Base-by-base conservation (phyloP, 495 filamentous ascomycete species). In the Penicillium argentinense region DNA sequence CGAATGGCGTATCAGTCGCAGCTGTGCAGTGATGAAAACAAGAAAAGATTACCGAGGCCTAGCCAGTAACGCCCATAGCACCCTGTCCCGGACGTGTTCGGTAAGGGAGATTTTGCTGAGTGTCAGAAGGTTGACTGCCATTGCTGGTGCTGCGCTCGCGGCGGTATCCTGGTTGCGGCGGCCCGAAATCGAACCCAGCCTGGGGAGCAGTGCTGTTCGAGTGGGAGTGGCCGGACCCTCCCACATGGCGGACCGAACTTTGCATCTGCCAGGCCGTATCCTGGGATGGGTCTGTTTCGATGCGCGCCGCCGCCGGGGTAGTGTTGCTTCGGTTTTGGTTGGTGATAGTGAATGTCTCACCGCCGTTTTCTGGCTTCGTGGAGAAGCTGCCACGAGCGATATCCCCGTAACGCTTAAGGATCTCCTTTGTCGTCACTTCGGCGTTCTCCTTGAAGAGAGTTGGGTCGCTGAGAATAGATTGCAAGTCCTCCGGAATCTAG, bases 351-450 rank as follows among this genome's bases (percentile, higher is more conserved):
- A 71, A 63, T 9, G 81, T 72, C 53, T 88, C 78, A 56, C 75
- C 72, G 42, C 81, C 67, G 43, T 82, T 73, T 50, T 75, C 72
- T n/a, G 75, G 75, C 54, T 78, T 77, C 47, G 74, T 76, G 9
- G 82, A 74, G 16, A 81, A 68, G 30, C 75, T 74, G 49, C 74
- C 80, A 9, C 75, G 74, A 27, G 78, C 78, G 51, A 91, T 87
- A 52, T 90, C 86, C 5, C 86, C 88, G 62, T 91, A 91, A 29
- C 87, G 80, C 63, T 91, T 90, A 17, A 99, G 78, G 41, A 99
- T 97, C 59, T 97, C 93, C 62, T 99, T 97, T 2, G 91, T 91
- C 2, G 95, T 97, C 37, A 97, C 82, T 42, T 99, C 92, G 28
- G 83, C 81, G 49, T 76, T 84, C 53, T 81, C 85, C 63, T 80